Percentiles rank a stretch among this genome's conserved stretches.
Conservation (phyloP, 75 land plant genomes). For the Ceratopteris richardii region DNA sequence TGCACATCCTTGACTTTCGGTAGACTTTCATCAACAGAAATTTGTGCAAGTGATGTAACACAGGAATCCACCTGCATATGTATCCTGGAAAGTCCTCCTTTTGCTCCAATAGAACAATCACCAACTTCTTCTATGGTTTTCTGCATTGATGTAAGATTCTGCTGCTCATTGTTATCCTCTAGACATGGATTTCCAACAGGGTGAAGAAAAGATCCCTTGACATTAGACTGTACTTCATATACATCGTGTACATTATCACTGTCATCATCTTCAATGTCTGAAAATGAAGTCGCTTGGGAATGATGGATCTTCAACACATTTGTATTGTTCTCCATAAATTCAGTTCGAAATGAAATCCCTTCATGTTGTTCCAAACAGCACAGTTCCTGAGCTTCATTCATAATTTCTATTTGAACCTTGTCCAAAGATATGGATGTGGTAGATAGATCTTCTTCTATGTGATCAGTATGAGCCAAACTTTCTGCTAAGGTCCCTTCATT, state of each 20-base stretch:
- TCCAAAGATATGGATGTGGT: no score
- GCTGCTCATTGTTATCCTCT: neutral
- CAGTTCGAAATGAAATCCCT: no score
- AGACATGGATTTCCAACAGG: no score
- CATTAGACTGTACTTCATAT: conserved; percentile 18
- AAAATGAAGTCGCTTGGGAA: neutral
- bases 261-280: neutral
- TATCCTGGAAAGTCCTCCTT: neutral
- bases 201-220: neutral
- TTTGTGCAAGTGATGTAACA: neutral
- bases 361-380: no score
- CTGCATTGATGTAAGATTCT: neutral
- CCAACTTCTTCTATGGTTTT: neutral
- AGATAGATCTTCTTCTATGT: no score
- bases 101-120: neutral
- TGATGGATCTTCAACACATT: neutral
- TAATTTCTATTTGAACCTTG: no score
- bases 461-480: no score
- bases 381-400: no score
- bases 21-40: neutral
- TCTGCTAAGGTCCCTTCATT: no score
- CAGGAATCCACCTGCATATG: neutral
- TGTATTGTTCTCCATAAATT: neutral
- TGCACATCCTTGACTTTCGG: neutral
- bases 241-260: conserved; percentile 15